phyloP scores from a whole-genome alignment of 1,284 basidiomycete species.

The Vanrija sp. region DNA sequence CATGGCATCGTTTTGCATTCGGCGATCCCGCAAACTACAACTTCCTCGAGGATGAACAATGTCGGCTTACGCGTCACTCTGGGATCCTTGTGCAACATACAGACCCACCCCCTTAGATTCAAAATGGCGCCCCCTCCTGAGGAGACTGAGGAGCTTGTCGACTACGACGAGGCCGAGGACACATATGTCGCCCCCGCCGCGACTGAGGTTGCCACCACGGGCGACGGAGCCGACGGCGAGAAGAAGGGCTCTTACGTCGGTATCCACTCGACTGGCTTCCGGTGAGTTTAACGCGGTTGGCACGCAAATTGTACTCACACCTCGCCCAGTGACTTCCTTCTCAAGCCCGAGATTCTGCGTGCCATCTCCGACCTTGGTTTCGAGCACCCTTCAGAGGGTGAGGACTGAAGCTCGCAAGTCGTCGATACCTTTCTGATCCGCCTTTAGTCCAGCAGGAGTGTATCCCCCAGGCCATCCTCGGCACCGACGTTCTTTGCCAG shows the following conservation, averaged over 20 bases:
- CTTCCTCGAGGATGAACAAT: not conserved
- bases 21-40: not conserved
- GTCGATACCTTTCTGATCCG: not conserved
- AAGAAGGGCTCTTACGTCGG: constrained; percentile 97
- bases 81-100: not conserved
- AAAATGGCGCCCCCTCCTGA: constrained; percentile 26
- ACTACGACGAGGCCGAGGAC: constrained; percentile 93
- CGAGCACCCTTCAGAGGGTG: constrained; percentile 99
- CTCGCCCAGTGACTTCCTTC: constrained; percentile 77
- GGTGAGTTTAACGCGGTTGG: constrained; percentile 55
- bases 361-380: constrained; percentile 99
- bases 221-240: constrained; percentile 63
- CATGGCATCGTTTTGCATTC: not conserved
- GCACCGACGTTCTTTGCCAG: constrained; percentile 99
- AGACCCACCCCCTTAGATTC: constrained; percentile 1
- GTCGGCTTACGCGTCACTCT: constrained; percentile 2
- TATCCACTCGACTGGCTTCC: constrained; percentile 92
- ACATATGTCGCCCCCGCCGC: constrained; percentile 59
- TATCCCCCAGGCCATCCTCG: constrained; percentile 98
- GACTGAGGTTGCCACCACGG: constrained; percentile 56
- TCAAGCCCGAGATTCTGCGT: constrained; percentile 94
- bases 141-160: constrained; percentile 55
- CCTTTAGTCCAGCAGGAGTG: constrained; percentile 95
- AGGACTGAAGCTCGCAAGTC: constrained; percentile 21
- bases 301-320: not conserved